Evolutionary conservation across 805 yeast genomes (phyloP).

Genomic region (Barnettozyma populi): DNA sequence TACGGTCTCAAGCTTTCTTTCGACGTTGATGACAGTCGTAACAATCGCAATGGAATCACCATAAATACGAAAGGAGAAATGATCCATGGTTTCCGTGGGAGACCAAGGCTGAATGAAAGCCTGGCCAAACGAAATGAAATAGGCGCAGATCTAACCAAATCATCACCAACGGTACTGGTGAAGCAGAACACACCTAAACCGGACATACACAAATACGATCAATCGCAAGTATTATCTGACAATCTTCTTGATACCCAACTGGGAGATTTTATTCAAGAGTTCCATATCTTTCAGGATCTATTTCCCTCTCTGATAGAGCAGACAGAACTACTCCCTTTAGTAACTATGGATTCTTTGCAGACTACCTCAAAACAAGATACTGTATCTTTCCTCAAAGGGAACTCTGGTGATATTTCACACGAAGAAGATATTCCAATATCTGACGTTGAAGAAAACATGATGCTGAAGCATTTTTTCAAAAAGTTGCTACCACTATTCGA

Average conservation of each 20-base stretch:
- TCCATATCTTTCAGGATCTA: constrained; percentile 23
- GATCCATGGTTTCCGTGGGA: constrained; percentile 38
- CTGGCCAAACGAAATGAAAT: constrained; percentile 21
- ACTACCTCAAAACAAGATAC: neutral
- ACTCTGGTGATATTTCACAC: neutral
- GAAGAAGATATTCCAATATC: constrained; percentile 19
- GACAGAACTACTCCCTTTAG: constrained; percentile 14
- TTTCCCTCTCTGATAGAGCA: constrained; percentile 21
- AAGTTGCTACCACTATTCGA: constrained; percentile 47
- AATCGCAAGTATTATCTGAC: neutral
- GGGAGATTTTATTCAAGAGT: constrained; percentile 16
- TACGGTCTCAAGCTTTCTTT: constrained; percentile 44
- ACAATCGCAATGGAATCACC: constrained; percentile 15
- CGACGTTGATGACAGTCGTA: constrained; percentile 44
- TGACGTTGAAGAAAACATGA: constrained; percentile 46
- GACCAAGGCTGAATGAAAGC: constrained; percentile 35
- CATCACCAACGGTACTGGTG: neutral
- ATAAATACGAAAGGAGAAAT: constrained; percentile 31
- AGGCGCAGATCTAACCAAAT: neutral
- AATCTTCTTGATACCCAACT: constrained; percentile 3
- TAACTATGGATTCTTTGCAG: constrained; percentile 1
- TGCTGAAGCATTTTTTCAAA: constrained; percentile 51
- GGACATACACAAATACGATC: neutral
- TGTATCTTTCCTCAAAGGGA: neutral
- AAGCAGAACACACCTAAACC: neutral